A percentile compares a stretch with the other conserved stretches of the same genome.
These are phyloP conservation scores for Penicillium sp. DNA, from an alignment of 2,329 filamentous ascomycete genomes.

Conservation along the genomic window DNA sequence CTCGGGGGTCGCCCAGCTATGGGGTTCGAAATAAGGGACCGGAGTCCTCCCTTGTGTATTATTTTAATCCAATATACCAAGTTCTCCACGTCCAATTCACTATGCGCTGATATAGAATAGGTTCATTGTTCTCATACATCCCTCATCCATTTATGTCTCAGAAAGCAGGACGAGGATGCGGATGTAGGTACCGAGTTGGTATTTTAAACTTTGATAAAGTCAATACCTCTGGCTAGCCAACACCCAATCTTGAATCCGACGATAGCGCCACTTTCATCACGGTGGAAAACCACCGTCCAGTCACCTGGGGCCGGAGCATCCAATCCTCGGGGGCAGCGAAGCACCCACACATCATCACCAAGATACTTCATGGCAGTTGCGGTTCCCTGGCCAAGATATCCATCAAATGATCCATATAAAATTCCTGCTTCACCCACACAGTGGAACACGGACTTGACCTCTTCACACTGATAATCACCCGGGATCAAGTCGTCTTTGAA, in stretches of 20 bases:
- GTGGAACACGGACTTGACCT: conserved; percentile 40
- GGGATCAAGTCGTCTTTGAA: conserved; percentile 10
- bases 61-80: neutral
- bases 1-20: conserved; percentile 22
- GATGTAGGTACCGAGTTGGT: neutral
- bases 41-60: no score
- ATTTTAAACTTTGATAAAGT: conserved; percentile 12
- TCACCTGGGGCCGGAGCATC: conserved; percentile 46
- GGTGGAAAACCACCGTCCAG: conserved; percentile 44
- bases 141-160: no score
- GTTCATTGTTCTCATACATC: no score
- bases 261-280: conserved; percentile 25
- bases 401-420: conserved; percentile 47
- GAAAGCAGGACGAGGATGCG: neutral
- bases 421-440: conserved; percentile 36
- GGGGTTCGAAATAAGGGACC: neutral
- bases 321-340: conserved; percentile 42
- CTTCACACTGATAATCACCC: conserved; percentile 38
- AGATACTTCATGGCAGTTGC: conserved; percentile 39
- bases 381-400: conserved; percentile 44
- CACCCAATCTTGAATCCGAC: conserved; percentile 39
- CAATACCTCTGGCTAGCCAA: conserved; percentile 40
- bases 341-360: conserved; percentile 41
- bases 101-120: neutral
- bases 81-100: neutral